A percentile compares a stretch with the other conserved stretches of the same genome.
These are phyloP conservation scores for Favolaschia claudopus DNA, from an alignment of 768 basidiomycete genomes.

Conservation along the genomic window DNA sequence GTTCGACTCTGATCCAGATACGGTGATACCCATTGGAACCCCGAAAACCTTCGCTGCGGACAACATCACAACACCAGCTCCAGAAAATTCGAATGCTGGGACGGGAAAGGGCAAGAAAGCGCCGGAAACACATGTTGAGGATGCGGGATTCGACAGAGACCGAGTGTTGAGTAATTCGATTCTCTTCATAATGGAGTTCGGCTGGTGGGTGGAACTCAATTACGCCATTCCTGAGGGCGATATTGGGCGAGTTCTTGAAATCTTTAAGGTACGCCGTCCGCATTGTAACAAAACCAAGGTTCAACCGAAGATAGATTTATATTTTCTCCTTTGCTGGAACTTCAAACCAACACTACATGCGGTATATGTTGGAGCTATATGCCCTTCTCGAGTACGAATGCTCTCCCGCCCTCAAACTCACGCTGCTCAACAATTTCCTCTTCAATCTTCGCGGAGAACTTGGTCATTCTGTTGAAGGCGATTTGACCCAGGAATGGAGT, in stretches of 20 bases:
- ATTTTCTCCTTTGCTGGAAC: conserved; percentile 20
- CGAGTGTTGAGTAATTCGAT: conserved; percentile 30
- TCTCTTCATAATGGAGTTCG: conserved; percentile 28
- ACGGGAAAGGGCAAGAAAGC: too few species aligned
- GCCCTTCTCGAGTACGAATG: conserved; percentile 33
- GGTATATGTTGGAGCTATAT: conserved; percentile 36
- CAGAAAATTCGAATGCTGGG: too few species aligned
- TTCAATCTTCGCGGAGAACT: conserved; percentile 28
- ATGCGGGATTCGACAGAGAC: conserved; percentile 29
- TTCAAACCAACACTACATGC: conserved; percentile 29
- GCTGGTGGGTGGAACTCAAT: conserved; percentile 30
- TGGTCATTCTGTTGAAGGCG: conserved; percentile 23
- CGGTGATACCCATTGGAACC: background rate
- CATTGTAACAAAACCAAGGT: conserved; percentile 30
- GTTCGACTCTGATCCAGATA: background rate
- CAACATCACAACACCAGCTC: background rate
- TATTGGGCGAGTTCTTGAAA: conserved; percentile 35
- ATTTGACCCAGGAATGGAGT: conserved; percentile 16
- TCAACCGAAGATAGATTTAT: conserved; percentile 29
- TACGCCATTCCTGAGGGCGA: conserved; percentile 38
- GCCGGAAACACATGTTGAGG: too few species aligned
- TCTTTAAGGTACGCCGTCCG: conserved; percentile 33
- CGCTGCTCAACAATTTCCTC: conserved; percentile 30
- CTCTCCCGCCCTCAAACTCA: conserved; percentile 22
- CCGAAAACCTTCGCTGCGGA: background rate